Percentiles rank a stretch among this genome's conserved stretches.
Conservation (phyloP, 768 basidiomycete genomes). For the Xanthoconium stramineum region DNA sequence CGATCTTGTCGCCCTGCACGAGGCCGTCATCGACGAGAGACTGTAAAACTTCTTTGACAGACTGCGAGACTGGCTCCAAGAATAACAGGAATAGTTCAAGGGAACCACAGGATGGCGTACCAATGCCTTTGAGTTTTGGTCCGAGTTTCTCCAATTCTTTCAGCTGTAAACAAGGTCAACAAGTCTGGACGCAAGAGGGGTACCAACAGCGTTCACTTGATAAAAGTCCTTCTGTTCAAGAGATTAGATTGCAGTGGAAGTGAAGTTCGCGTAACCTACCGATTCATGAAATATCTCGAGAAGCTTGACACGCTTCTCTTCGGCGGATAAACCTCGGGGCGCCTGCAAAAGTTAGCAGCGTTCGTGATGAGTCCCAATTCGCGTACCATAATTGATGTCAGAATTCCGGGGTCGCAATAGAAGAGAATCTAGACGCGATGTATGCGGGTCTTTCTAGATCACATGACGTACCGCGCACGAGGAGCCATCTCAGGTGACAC, state of each 20-base stretch:
- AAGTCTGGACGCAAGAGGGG: background rate
- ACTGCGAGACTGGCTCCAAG: conserved; percentile 65
- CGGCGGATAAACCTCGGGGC: conserved; percentile 79
- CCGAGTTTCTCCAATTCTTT: conserved; percentile 92
- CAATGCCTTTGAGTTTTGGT: conserved; percentile 88
- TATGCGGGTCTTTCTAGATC: conserved; percentile 4
- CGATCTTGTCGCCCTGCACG: conserved; percentile 89
- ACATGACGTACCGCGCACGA: conserved; percentile 22
- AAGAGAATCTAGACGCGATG: background rate
- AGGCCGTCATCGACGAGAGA: conserved; percentile 84
- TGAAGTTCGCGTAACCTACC: conserved; percentile 35
- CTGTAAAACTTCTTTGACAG: conserved; percentile 89
- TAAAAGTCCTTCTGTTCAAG: conserved; percentile 74
- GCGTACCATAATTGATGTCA: conserved; percentile 21
- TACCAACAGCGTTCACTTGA: conserved; percentile 38
- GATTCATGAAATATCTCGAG: conserved; percentile 94
- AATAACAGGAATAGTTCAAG: background rate
- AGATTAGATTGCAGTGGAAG: background rate
- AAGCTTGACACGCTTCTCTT: conserved; percentile 87
- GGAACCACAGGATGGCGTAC: conserved; percentile 37
- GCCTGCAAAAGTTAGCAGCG: conserved; percentile 41
- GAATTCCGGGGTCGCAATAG: background rate
- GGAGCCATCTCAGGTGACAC: background rate
- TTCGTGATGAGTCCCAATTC: background rate
- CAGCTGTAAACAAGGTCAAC: conserved; percentile 41